Evolutionary conservation across 2,329 filamentous ascomycete genomes (phyloP).

Genomic region (Didymella pinodella): DNA sequence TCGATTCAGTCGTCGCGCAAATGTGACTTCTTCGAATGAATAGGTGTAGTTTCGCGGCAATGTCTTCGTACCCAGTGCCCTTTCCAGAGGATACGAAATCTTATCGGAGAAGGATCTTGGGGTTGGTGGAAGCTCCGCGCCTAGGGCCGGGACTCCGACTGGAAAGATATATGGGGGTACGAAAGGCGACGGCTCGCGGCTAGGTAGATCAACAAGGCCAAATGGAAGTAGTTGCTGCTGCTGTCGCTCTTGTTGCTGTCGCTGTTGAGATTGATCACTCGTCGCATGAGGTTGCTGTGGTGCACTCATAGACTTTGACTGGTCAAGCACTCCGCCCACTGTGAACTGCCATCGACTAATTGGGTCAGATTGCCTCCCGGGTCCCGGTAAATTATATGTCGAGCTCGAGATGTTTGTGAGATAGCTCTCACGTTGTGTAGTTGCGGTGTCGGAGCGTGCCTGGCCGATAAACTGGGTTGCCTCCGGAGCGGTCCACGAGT

Average conservation of each 20-base stretch:
- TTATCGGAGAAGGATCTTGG: background rate
- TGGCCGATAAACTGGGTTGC: background rate
- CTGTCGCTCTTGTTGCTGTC: slow-evolving; percentile 1
- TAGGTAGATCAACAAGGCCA: slow-evolving; percentile 40
- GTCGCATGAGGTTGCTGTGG: slow-evolving; percentile 3
- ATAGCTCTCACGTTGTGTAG: slow-evolving; percentile 24
- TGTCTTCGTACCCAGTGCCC: slow-evolving; percentile 27
- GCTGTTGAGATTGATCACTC: background rate
- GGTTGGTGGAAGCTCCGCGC: slow-evolving; percentile 14
- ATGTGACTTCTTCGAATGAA: slow-evolving; percentile 69
- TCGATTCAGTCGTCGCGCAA: slow-evolving; percentile 75
- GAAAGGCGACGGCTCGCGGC: slow-evolving; percentile 29
- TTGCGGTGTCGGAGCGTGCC: slow-evolving; percentile 5
- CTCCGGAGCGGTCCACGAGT: slow-evolving; percentile 30
- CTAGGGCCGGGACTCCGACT: slow-evolving; percentile 37
- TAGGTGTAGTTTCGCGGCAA: slow-evolving; percentile 60
- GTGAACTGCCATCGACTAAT: slow-evolving; percentile 27
- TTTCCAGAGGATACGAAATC: slow-evolving; percentile 29
- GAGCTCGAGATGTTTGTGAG: slow-evolving; percentile 22
- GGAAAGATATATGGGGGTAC: slow-evolving; percentile 33
- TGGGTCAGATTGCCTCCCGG: slow-evolving; percentile 17
- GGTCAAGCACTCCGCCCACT: slow-evolving; percentile 33
- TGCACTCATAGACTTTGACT: slow-evolving; percentile 22
- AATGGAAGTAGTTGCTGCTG: slow-evolving; percentile 37
- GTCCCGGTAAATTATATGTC: slow-evolving; percentile 11